Evolutionary conservation across 2,329 filamentous ascomycete genomes (phyloP), one percentile per base, ranked within the genome.

Genomic region (Daldinia sp.): DNA sequence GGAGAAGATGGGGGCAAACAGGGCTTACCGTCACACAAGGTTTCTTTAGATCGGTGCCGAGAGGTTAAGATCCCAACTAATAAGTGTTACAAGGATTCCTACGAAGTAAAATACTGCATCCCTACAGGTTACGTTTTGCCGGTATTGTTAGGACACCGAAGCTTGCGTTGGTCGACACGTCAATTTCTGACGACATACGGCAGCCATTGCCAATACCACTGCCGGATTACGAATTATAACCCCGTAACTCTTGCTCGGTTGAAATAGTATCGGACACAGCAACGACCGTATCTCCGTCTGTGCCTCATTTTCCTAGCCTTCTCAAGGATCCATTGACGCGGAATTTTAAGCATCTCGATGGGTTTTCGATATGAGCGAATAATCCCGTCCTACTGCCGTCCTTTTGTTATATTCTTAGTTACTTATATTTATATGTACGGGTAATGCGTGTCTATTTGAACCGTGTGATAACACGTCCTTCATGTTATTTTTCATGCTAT

Each of bases 121-220:
- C 17, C 19, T 43, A 43, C 19, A 25, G 23, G n/a, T 15, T 19
- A 8, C 1, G n/a, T 15, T 19, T 41, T 25, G 27, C 39, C 25
- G 27, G 32, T 35, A 45, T 8, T 23, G 11, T 21, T 19, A 5
- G 19, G 29, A 30, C 3, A 48, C 55, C 59, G 59, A 63, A 59
- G 56, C 48, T 63, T 66, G 56, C 63, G 60, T 66, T 53, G 47
- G 56, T 21, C 41, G 51, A 59, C 60, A 54, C 60, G 63, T 63
- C 56, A 61, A 63, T 61, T 48, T 58, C 52, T 66, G 35, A 61
- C 56, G 48, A 41, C 32, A 32, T 52, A 15, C 21, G 39, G 39
- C 15, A 35, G 19, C 30, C 21, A 9, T 19, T 8, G 17, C 4
- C 10, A 13, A 25, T 13, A 21, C 45, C 37, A 29, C 30, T 41